phyloP scores from a whole-genome alignment of 2,329 filamentous ascomycete species.

The Septoria petroselini region DNA sequence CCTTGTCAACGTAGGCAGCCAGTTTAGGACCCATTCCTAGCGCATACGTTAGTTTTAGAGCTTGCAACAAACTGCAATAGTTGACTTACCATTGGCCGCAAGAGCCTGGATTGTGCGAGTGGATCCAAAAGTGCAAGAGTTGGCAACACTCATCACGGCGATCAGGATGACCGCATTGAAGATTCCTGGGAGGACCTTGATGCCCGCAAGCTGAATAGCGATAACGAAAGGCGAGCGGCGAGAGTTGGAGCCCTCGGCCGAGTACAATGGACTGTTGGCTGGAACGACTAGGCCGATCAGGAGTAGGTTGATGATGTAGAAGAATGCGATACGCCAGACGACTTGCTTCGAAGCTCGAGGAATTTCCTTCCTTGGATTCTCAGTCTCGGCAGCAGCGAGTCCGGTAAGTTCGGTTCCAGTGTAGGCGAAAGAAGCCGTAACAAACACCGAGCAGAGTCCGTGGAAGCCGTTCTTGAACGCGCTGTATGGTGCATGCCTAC shows the following conservation, averaged over 20 bases:
- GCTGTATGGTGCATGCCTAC: conserved; percentile 12
- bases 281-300: conserved; percentile 34
- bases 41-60: conserved; percentile 7
- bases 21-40: conserved; percentile 69
- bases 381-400: conserved; percentile 52
- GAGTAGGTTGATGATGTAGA: conserved; percentile 35
- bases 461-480: conserved; percentile 31
- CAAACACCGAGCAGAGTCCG: conserved; percentile 32
- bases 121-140: conserved; percentile 56
- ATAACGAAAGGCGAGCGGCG: conserved; percentile 63
- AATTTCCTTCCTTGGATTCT: conserved; percentile 48
- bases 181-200: conserved; percentile 64
- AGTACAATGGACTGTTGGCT: conserved; percentile 44
- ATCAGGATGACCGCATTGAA: conserved; percentile 76
- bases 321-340: conserved; percentile 34
- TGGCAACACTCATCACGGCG: conserved; percentile 56
- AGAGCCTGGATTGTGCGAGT: conserved; percentile 56
- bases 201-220: conserved; percentile 64
- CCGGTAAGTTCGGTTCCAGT: conserved; percentile 54
- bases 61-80: not conserved
- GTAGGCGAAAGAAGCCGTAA: conserved; percentile 50
- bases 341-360: conserved; percentile 35
- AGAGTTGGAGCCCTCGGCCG: conserved; percentile 44
- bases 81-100: conserved; percentile 39
- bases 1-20: conserved; percentile 77